Evolutionary conservation across 768 basidiomycete genomes (phyloP).

Genomic region (Lactifluus piperatus): DNA sequence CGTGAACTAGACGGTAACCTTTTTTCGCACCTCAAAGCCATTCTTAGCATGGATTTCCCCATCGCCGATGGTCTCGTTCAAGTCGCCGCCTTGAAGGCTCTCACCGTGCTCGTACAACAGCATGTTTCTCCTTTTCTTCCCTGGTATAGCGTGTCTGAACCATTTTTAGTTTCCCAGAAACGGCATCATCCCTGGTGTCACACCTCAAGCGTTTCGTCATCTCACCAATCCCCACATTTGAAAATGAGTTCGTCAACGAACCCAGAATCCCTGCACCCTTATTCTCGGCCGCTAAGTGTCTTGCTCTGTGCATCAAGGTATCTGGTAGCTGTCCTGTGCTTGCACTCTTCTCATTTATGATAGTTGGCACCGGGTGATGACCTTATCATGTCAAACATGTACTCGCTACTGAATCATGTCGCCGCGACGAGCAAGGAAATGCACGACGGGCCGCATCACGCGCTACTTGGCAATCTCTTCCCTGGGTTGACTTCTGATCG

Average conservation of each 20-base stretch:
- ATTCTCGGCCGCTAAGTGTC: constrained; percentile 79
- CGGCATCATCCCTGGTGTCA: constrained; percentile 61
- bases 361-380: constrained; percentile 83
- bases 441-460: constrained; percentile 40
- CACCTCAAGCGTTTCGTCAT: constrained; percentile 85
- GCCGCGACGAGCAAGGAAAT: constrained; percentile 75
- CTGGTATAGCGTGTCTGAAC: neutral
- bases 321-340: constrained; percentile 15
- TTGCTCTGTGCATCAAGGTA: constrained; percentile 84
- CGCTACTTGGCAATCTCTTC: constrained; percentile 26
- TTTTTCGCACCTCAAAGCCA: constrained; percentile 55
- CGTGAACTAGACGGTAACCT: constrained; percentile 61
- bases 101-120: constrained; percentile 80
- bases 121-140: constrained; percentile 26
- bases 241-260: constrained; percentile 71
- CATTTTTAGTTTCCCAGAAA: constrained; percentile 61
- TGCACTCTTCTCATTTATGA: constrained; percentile 4
- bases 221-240: constrained; percentile 80
- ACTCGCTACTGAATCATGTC: constrained; percentile 90
- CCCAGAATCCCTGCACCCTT: constrained; percentile 70
- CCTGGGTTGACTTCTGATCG: constrained; percentile 21
- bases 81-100: constrained; percentile 83
- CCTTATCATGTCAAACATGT: constrained; percentile 90
- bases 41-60: constrained; percentile 76
- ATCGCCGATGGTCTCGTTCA: constrained; percentile 78